These are phyloP conservation scores for Mycena citricolor DNA, from an alignment of 1,284 basidiomycete species.

Conservation along the genomic window DNA sequence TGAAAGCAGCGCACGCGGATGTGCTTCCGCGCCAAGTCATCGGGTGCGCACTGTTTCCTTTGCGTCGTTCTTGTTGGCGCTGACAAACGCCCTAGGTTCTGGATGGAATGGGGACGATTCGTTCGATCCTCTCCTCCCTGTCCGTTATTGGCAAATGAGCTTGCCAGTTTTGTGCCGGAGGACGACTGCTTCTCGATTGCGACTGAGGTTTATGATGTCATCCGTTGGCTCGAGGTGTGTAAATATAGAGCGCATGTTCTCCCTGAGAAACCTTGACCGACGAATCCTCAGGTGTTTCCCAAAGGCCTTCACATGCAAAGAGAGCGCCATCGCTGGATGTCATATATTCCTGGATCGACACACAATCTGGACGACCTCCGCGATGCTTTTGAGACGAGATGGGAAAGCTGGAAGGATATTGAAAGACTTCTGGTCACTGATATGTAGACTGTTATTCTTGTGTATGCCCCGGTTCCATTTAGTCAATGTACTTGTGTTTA, in stretches of 20 bases:
- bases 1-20: not conserved
- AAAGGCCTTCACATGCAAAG: constrained; percentile 1
- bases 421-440: too few relatives aligned
- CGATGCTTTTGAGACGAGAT: constrained; percentile 16
- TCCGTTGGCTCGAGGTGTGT: constrained; percentile 20
- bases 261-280: not conserved
- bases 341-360: constrained; percentile 3
- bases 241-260: not conserved
- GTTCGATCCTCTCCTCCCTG: constrained; percentile 12
- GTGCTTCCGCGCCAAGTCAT: constrained; percentile 5
- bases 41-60: constrained; percentile 3
- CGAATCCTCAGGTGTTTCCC: constrained; percentile 1
- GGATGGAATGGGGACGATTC: constrained; percentile 22
- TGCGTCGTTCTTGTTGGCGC: not conserved
- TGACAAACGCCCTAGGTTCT: constrained; percentile 7
- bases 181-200: constrained; percentile 7
- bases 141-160: constrained; percentile 2
- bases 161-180: constrained; percentile 9
- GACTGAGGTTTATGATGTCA: constrained; percentile 18
- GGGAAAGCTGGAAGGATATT: constrained; percentile 12
- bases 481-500: too few relatives aligned
- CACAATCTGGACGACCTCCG: constrained; percentile 4
- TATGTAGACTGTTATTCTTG: too few relatives aligned
- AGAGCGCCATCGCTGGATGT: constrained; percentile 13
- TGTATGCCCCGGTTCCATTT: too few relatives aligned